Evolutionary conservation across 306 rosid species (phyloP).

Genomic region (Castanospermum australe): DNA sequence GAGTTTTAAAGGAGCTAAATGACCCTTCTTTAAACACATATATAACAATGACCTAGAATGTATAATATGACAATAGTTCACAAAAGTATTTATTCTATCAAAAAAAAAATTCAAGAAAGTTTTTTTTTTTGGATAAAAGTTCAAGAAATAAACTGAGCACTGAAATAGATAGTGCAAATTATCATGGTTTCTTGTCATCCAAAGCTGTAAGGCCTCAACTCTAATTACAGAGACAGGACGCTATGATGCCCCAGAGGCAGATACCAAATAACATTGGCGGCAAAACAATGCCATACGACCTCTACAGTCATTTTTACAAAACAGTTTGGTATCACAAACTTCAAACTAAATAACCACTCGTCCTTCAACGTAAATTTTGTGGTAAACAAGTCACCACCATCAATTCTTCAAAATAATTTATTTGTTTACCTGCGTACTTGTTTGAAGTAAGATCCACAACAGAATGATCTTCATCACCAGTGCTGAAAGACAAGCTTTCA

Average conservation of each 20-base stretch:
- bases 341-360: not conserved
- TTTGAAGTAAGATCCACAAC: slow-evolving; percentile 95
- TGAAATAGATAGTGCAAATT: not conserved
- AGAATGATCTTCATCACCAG: slow-evolving; percentile 68
- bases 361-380: not conserved
- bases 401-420: not conserved
- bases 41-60: not conserved
- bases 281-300: not conserved
- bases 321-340: not conserved
- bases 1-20: not conserved
- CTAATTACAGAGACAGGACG: not conserved
- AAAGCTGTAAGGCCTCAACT: not conserved
- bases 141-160: slow-evolving; percentile 1
- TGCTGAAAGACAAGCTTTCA: slow-evolving; percentile 84
- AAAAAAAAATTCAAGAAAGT: not conserved
- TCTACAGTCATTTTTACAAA: not conserved
- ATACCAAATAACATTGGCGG: not conserved
- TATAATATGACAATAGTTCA: not conserved
- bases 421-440: slow-evolving; percentile 85
- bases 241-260: not conserved
- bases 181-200: not conserved
- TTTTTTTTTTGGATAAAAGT: not conserved
- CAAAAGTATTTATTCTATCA: not conserved
- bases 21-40: not conserved
- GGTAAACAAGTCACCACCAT: not conserved